Conservation (phyloP, 106 monocot species). For the Alisma plantagoaquatica region DNA sequence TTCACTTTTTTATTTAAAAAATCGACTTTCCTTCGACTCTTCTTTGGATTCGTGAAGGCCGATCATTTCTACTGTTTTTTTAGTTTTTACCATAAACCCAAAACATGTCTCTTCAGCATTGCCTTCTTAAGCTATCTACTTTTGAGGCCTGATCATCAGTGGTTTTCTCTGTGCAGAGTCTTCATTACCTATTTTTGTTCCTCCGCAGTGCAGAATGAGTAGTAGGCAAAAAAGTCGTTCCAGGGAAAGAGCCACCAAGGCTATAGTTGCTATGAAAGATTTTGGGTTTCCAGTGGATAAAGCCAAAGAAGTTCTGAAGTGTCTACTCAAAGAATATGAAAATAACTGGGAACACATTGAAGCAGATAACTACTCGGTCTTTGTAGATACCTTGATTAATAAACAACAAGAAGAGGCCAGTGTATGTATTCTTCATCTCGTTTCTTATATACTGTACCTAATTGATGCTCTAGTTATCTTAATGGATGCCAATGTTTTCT, state of each 20-base stretch:
- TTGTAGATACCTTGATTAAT: slow-evolving; percentile 50
- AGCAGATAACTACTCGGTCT: slow-evolving; percentile 43
- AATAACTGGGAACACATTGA: slow-evolving; percentile 64
- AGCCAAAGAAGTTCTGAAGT: slow-evolving; percentile 30
- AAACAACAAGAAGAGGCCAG: slow-evolving; percentile 21
- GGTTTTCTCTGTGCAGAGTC: too few species aligned
- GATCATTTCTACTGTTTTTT: too few species aligned
- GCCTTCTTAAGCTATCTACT: too few species aligned
- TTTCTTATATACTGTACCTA: background rate
- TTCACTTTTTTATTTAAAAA: too few species aligned
- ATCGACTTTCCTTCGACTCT: too few species aligned
- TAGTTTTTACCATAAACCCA: too few species aligned
- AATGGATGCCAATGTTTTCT: too few species aligned
- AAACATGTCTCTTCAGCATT: too few species aligned
- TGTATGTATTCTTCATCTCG: background rate
- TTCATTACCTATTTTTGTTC: too few species aligned
- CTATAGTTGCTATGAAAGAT: slow-evolving; percentile 38
- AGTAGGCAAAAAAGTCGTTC: background rate
- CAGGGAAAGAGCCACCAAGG: slow-evolving; percentile 13
- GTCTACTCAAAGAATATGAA: slow-evolving; percentile 34
- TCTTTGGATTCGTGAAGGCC: too few species aligned
- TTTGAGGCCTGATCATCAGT: too few species aligned
- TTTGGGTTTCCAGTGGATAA: slow-evolving; percentile 30
- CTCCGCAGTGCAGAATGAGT: too few species aligned
- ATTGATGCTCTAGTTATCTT: background rate